Conservation (phyloP, 2,329 filamentous ascomycete species). For the Penicillium frequentans region DNA sequence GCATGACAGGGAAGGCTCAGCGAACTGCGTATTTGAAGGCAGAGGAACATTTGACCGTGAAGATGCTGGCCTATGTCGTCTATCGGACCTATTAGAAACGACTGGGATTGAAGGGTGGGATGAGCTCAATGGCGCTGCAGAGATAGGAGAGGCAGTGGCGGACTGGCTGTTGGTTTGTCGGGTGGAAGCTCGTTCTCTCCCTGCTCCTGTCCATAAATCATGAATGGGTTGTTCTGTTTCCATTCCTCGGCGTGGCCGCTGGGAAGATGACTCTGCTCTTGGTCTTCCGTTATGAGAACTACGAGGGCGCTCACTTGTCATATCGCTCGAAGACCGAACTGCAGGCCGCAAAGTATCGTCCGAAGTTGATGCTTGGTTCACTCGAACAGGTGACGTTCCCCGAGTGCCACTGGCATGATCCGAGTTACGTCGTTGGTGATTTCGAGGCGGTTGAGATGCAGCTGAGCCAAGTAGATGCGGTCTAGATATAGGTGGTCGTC, state of each 20-base stretch:
- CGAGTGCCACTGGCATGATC: conserved; percentile 34
- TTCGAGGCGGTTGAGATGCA: conserved; percentile 19
- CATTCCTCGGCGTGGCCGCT: conserved; percentile 31
- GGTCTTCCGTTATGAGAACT: conserved; percentile 25
- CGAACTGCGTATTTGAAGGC: conserved; percentile 45
- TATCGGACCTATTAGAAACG: conserved; percentile 19
- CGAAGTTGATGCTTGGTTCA: conserved; percentile 34
- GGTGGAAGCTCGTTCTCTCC: conserved; percentile 23
- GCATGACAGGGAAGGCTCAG: conserved; percentile 74
- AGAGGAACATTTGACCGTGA: conserved; percentile 31
- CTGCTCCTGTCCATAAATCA: conserved; percentile 22
- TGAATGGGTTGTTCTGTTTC: conserved; percentile 33
- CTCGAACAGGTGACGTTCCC: conserved; percentile 34
- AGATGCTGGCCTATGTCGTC: conserved; percentile 32
- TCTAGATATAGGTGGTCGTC: conserved; percentile 31
- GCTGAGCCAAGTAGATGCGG: conserved; percentile 36
- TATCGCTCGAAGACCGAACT: conserved; percentile 37
- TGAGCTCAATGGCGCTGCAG: conserved; percentile 5
- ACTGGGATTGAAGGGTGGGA: conserved; percentile 10
- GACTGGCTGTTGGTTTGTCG: conserved; percentile 24
- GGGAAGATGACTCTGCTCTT: conserved; percentile 25
- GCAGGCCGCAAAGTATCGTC: conserved; percentile 35
- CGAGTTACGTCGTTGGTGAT: conserved; percentile 38
- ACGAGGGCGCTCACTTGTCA: conserved; percentile 33
- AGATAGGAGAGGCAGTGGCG: conserved; percentile 24